Evolutionary conservation across 148 eudicot species (phyloP).

Genomic region (Selenicereus undatus): DNA sequence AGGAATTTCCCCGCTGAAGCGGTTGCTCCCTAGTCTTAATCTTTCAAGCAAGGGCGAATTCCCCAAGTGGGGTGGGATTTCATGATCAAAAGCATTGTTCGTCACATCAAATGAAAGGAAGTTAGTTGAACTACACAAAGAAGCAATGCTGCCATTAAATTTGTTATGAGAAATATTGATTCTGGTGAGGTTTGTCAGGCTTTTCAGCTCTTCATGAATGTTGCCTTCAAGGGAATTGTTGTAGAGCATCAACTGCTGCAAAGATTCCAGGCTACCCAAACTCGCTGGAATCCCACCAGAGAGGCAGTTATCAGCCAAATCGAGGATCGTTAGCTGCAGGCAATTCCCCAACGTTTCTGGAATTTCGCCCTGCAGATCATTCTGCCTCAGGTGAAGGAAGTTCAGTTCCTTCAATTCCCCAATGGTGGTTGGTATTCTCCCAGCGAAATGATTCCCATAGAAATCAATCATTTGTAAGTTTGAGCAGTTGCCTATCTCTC

Average conservation of each 20-base stretch:
- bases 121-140: slow-evolving; percentile 67
- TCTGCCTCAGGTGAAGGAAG: slow-evolving; percentile 73
- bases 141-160: slow-evolving; percentile 68
- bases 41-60: slow-evolving; percentile 66
- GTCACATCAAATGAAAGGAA: slow-evolving; percentile 88
- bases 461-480: slow-evolving; percentile 86
- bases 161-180: slow-evolving; percentile 77
- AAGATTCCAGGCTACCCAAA: slow-evolving; percentile 41
- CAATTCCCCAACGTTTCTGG: slow-evolving; percentile 75
- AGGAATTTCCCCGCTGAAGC: slow-evolving; percentile 69
- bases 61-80: slow-evolving; percentile 63
- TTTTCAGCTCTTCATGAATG: slow-evolving; percentile 51
- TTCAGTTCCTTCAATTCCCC: slow-evolving; percentile 58
- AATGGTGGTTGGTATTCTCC: slow-evolving; percentile 53
- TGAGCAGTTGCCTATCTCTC: slow-evolving; percentile 89
- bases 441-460: slow-evolving; percentile 73
- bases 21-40: slow-evolving; percentile 70
- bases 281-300: slow-evolving; percentile 70
- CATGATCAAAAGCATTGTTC: slow-evolving; percentile 67
- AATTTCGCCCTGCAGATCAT: slow-evolving; percentile 68
- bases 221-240: slow-evolving; percentile 83
- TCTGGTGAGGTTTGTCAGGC: slow-evolving; percentile 63
- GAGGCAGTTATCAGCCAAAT: slow-evolving; percentile 78
- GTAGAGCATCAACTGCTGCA: slow-evolving; percentile 85
- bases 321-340: slow-evolving; percentile 54